A percentile compares a stretch with the other conserved stretches of the same genome.
phyloP scores from a whole-genome alignment of 2,329 filamentous ascomycete genomes.

The Venturia pyrina region DNA sequence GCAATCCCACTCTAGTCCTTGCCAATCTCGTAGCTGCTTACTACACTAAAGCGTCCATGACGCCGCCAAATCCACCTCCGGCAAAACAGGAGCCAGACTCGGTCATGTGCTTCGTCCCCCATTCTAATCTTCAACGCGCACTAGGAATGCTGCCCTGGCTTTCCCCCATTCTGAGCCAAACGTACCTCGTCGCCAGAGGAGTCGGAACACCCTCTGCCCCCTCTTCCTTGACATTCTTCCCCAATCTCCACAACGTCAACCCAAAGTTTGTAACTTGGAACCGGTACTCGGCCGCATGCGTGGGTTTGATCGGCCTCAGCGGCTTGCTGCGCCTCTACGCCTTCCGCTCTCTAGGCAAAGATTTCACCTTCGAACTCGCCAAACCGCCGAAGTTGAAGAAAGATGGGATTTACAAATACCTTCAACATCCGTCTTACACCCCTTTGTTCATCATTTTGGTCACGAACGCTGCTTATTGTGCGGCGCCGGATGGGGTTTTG shows the following conservation, averaged over 20 bases:
- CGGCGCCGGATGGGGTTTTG: not conserved
- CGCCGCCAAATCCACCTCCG: not conserved
- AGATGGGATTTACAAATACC: slow-evolving; percentile 37
- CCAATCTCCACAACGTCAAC: not conserved
- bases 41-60: no score
- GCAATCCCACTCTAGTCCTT: not conserved
- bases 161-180: not conserved
- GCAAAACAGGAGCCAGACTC: not conserved
- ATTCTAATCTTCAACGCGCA: not conserved
- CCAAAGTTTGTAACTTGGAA: slow-evolving; percentile 6
- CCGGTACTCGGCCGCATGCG: not conserved
- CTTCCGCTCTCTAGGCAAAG: slow-evolving; percentile 36
- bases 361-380: slow-evolving; percentile 45
- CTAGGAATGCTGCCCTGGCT: no score
- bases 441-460: slow-evolving; percentile 26
- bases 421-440: slow-evolving; percentile 46
- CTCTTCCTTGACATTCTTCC: not conserved
- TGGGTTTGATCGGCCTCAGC: not conserved
- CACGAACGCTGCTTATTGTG: slow-evolving; percentile 16
- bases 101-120: not conserved
- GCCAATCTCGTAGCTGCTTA: not conserved
- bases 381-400: slow-evolving; percentile 38
- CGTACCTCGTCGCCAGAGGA: not conserved
- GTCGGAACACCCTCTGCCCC: not conserved
- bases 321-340: slow-evolving; percentile 26